Conservation (phyloP, 2,329 filamentous ascomycete genomes). For the Paracorniculantispora psalliotae region DNA sequence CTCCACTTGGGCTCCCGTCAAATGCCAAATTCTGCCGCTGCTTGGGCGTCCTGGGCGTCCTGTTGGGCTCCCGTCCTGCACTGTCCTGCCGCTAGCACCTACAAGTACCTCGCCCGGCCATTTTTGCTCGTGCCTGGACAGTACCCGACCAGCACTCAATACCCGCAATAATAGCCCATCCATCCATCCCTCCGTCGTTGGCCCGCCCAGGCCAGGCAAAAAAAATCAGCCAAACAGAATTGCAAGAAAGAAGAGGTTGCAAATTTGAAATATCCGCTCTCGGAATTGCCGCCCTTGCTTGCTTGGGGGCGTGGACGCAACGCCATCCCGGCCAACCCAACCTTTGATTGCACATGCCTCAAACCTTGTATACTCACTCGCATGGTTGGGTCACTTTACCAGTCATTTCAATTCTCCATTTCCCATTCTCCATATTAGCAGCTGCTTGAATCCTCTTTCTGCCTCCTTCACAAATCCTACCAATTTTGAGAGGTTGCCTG, state of each 20-base stretch:
- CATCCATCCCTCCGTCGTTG: neutral
- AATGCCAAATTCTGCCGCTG: neutral
- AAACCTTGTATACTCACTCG: slow-evolving; percentile 8
- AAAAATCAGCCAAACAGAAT: neutral
- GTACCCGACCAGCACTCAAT: neutral
- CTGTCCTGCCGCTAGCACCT: neutral
- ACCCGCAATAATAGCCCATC: slow-evolving; percentile 9
- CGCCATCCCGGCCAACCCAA: slow-evolving; percentile 3
- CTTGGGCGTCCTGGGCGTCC: neutral
- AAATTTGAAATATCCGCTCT: slow-evolving; percentile 10
- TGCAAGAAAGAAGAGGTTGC: neutral
- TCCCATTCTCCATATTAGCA: neutral
- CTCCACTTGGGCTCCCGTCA: neutral
- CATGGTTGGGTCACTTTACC: neutral
- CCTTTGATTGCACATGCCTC: slow-evolving; percentile 12
- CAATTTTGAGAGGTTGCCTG: no score
- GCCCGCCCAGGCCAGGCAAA: slow-evolving; percentile 1
- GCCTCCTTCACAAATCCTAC: neutral
- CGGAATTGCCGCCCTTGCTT: slow-evolving; percentile 9
- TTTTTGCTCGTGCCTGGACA: neutral
- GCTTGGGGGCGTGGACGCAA: neutral
- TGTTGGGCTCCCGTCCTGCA: neutral
- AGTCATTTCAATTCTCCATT: slow-evolving; percentile 11
- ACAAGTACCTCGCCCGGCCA: neutral
- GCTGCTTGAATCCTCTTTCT: neutral